Evolutionary conservation across 2,329 filamentous ascomycete species (phyloP).

Genomic region (Diaporthe aspalathi): DNA sequence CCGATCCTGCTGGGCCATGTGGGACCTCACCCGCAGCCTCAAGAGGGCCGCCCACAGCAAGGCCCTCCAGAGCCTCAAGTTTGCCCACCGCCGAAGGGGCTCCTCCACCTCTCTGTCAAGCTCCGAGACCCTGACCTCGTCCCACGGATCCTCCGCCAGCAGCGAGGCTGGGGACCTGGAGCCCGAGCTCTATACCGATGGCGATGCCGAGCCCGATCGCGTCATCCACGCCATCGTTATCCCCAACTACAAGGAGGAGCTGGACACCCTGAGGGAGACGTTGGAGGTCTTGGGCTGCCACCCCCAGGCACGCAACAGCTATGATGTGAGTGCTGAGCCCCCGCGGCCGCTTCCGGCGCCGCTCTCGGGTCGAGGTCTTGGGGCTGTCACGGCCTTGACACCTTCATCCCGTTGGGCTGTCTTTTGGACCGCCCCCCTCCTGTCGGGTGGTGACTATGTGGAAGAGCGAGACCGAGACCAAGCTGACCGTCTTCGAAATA

Average conservation of each 20-base stretch:
- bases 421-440: neutral
- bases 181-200: constrained; percentile 58
- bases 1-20: constrained; percentile 71
- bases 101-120: constrained; percentile 68
- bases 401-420: constrained; percentile 8
- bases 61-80: constrained; percentile 60
- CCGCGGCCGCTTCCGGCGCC: neutral
- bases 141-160: constrained; percentile 58
- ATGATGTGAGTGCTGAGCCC: constrained; percentile 69
- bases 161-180: constrained; percentile 66
- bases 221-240: constrained; percentile 76
- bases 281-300: constrained; percentile 76
- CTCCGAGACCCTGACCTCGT: constrained; percentile 64
- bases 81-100: constrained; percentile 59
- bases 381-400: neutral
- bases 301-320: constrained; percentile 69
- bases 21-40: constrained; percentile 65
- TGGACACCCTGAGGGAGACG: constrained; percentile 75
- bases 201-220: constrained; percentile 54
- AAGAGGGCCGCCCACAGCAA: constrained; percentile 58
- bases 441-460: constrained; percentile 39
- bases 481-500: constrained; percentile 47
- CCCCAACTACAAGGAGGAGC: constrained; percentile 80
- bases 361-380: neutral
- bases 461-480: constrained; percentile 33